phyloP scores from a whole-genome alignment of 306 rosid genomes.

The Calophaca sinica region DNA sequence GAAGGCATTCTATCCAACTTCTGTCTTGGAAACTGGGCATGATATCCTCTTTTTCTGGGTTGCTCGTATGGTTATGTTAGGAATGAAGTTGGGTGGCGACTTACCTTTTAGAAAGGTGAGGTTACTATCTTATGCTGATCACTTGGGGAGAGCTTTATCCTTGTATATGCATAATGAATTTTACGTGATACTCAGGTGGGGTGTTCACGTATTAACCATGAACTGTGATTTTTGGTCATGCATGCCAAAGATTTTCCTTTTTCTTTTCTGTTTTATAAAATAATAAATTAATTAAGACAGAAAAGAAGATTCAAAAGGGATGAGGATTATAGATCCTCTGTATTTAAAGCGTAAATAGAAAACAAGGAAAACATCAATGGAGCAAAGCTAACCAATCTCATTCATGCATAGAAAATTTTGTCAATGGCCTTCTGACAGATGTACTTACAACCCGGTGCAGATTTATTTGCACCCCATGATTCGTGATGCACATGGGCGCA shows the following conservation, averaged over 20 bases:
- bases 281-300: conserved; percentile 1
- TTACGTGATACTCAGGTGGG: not conserved
- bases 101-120: conserved; percentile 83
- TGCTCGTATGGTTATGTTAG: conserved; percentile 98
- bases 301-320: not conserved
- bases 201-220: not conserved
- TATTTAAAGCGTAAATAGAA: not conserved
- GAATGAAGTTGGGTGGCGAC: conserved; percentile 83
- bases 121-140: conserved; percentile 36
- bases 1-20: conserved; percentile 90
- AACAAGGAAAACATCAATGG: conserved; percentile 1
- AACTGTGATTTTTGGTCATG: conserved; percentile 11
- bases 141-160: not conserved
- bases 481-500: conserved; percentile 99
- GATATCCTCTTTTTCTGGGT: conserved; percentile 98
- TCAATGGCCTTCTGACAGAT: conserved; percentile 34
- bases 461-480: conserved; percentile 97
- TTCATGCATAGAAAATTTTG: conserved; percentile 23
- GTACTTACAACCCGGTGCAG: conserved; percentile 54
- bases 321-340: not conserved
- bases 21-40: conserved; percentile 97
- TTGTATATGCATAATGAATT: conserved; percentile 28
- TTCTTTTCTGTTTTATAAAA: not conserved
- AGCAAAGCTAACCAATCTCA: conserved; percentile 14
- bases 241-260: not conserved